Base-by-base conservation (phyloP, 1,139 yeast species). In the Geotrichum fermentans region DNA sequence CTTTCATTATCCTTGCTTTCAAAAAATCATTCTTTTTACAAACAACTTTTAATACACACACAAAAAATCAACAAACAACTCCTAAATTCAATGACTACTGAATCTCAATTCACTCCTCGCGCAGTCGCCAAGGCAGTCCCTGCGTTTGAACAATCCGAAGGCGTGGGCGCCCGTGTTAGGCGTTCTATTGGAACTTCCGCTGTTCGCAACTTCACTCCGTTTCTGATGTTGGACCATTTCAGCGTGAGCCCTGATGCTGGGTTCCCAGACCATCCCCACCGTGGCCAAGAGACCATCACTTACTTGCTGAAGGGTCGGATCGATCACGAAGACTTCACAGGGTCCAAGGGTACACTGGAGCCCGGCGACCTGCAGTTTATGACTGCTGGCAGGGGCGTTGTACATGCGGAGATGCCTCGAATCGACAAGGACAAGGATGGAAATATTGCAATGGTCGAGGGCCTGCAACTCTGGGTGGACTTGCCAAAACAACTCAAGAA, bases 281-380 rank as follows among this genome's bases (percentile, higher is more conserved):
- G 87, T 53, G 96, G 96, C 28, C 94, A 86, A 67, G 96, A 87
- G 66, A 89, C 96, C 26, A 80, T 89, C 54, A 83, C 96, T 2
- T 79, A 82, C 59, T 70, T 89, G 51, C 67, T 82, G 53, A 74
- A 79, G 50, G 96, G 96, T 43, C 81, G 79, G 52, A 72, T 89
- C 67, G 92, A 94, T 26, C 97, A 89, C 65, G 96, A 87, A 65
- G 97, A 89, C 66, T 87, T 88, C 70, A 86, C 95, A 2, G 96
- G 96, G 1, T 73, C 83, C 34, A 75, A 78, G 51, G 96, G 96
- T 47, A 74, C 87, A 18, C 71, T 89, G 50, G 78, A 79, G 52
- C 82, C 89, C 20, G 97, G 96, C 46, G 97, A 89, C 63, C 72
- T 89, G 58, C 97, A 89, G 69, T 88, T 89, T 64, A 89, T 89